These are phyloP conservation scores for Cyanidioschyzon merolae DNA, from an alignment of 23 red algal species.

Conservation along the genomic window DNA sequence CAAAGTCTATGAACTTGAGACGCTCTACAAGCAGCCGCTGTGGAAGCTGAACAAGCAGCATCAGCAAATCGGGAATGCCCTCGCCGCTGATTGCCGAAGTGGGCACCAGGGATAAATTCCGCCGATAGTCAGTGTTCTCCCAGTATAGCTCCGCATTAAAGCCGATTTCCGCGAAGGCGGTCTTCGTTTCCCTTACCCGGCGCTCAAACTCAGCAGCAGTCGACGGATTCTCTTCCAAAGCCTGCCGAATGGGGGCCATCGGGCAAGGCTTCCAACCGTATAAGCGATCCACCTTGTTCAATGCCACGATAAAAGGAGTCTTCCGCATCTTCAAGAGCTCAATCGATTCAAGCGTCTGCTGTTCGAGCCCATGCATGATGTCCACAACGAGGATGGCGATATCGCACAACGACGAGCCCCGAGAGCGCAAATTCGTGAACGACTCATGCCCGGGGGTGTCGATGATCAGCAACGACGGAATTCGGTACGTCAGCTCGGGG, in stretches of 20 bases:
- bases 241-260: conserved; percentile 41
- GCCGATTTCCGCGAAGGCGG: conserved; percentile 77
- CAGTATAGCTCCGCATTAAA: conserved; percentile 97
- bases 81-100: conserved; percentile 93
- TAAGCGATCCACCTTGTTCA: conserved; percentile 98
- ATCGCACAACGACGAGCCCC: conserved; percentile 92
- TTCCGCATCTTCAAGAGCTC: conserved; percentile 78
- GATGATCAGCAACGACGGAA: conserved; percentile 93
- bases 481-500: conserved; percentile 51
- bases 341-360: conserved; percentile 88
- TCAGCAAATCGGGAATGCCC: conserved; percentile 92
- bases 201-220: conserved; percentile 66
- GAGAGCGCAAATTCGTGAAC: conserved; percentile 94
- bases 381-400: conserved; percentile 99
- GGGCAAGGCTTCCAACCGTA: conserved; percentile 71
- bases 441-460: conserved; percentile 98
- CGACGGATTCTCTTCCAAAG: conserved; percentile 47
- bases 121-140: conserved; percentile 72
- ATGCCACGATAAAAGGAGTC: conserved; percentile 92
- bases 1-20: conserved; percentile 33
- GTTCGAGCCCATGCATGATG: conserved; percentile 97
- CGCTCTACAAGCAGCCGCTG: conserved; percentile 72
- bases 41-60: conserved; percentile 68
- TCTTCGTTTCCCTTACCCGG: conserved; percentile 54
- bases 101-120: conserved; percentile 73